phyloP scores from a whole-genome alignment of 371 early-diverging fungal species.

The Mortierella sp. region DNA sequence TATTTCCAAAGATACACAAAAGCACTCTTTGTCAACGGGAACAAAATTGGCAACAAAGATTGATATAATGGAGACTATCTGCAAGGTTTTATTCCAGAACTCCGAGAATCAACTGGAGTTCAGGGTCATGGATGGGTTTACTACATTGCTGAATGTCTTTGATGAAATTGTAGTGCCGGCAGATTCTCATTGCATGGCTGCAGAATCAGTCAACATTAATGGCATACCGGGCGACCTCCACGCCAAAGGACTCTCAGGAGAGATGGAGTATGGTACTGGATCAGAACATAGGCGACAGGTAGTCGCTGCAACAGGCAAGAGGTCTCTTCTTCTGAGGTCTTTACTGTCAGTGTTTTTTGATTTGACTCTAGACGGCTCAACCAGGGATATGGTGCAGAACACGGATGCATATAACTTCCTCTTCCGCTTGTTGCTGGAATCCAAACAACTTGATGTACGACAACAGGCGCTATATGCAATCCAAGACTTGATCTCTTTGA shows the following conservation, averaged over 20 bases:
- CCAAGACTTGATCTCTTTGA: conserved; percentile 50
- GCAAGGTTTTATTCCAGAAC: conserved; percentile 58
- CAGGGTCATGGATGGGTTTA: conserved; percentile 55
- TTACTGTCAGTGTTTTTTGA: conserved; percentile 54
- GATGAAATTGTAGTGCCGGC: conserved; percentile 50
- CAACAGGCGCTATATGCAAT: conserved; percentile 57
- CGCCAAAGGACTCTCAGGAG: conserved; percentile 6
- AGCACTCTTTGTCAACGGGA: conserved; percentile 27
- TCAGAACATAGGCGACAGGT: not conserved
- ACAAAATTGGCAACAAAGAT: conserved; percentile 54
- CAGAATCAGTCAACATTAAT: not conserved
- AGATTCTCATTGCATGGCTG: not conserved
- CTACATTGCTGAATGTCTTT: conserved; percentile 50
- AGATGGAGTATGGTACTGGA: not conserved
- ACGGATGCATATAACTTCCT: conserved; percentile 54
- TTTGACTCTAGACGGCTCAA: conserved; percentile 48
- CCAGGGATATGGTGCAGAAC: conserved; percentile 56
- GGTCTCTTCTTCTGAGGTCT: conserved; percentile 44
- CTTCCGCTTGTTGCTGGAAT: conserved; percentile 46
- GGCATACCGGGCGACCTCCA: not conserved
- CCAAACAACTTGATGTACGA: conserved; percentile 55
- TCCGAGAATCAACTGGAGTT: conserved; percentile 56
- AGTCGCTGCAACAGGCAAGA: conserved; percentile 13
- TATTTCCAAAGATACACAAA: conserved; percentile 18
- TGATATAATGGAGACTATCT: conserved; percentile 59